Evolutionary conservation across 768 basidiomycete species (phyloP).

Genomic region (Mycena amicta): DNA sequence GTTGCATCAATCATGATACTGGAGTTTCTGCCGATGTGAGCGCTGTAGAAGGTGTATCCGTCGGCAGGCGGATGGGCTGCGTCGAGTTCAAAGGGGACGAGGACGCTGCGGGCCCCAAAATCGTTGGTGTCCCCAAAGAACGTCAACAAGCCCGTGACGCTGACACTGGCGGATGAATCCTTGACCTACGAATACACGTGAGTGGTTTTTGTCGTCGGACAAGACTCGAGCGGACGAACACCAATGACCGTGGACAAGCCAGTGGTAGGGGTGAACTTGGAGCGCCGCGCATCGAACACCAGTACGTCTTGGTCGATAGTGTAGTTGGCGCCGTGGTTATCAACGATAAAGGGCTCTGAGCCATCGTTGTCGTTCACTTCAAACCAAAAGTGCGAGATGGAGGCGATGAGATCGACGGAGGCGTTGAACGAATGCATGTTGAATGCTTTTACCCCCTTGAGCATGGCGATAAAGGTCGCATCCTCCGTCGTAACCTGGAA

Average conservation of each 20-base stretch:
- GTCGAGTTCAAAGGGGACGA: not conserved
- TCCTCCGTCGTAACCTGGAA: too few relatives aligned
- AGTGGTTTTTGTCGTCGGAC: not conserved
- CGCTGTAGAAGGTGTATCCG: conserved; percentile 2
- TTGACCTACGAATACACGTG: not conserved
- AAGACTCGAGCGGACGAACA: not conserved
- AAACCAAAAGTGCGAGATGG: too few relatives aligned
- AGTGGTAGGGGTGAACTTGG: not conserved
- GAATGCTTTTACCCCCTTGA: not conserved
- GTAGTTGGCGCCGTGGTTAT: conserved; percentile 2
- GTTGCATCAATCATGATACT: not conserved
- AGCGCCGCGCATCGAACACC: not conserved
- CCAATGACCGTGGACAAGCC: not conserved
- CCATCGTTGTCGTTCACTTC: too few relatives aligned
- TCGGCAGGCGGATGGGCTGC: not conserved
- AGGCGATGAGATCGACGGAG: not conserved
- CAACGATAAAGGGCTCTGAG: not conserved
- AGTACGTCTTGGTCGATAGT: conserved; percentile 1
- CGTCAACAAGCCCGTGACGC: not conserved
- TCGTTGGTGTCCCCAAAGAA: not conserved
- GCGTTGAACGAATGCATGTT: not conserved
- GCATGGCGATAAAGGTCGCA: not conserved
- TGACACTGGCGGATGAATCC: not conserved
- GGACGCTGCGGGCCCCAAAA: not conserved
- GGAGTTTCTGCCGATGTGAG: not conserved